A percentile compares a stretch with the other conserved stretches of the same genome.
These are phyloP conservation scores for Chalciporus pseudorubinellus DNA, from an alignment of 768 basidiomycete species.

Conservation along the genomic window DNA sequence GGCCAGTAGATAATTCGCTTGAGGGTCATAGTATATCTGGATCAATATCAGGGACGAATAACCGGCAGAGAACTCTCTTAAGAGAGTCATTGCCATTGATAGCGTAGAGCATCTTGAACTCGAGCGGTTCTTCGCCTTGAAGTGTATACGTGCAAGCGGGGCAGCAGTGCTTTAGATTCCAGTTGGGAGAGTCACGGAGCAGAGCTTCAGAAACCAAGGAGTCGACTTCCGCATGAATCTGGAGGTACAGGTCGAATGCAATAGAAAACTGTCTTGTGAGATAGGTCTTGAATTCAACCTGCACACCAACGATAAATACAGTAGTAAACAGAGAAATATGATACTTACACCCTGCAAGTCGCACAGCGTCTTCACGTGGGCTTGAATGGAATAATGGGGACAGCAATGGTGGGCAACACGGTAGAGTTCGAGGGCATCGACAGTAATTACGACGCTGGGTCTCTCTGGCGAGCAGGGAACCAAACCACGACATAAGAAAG, in stretches of 20 bases:
- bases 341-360: conserved; percentile 16
- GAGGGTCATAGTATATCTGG: not conserved
- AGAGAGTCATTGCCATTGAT: conserved; percentile 11
- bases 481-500: conserved; percentile 1
- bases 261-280: conserved; percentile 23
- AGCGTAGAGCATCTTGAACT: conserved; percentile 7
- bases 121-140: not conserved
- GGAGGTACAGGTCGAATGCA: conserved; percentile 26
- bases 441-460: conserved; percentile 1
- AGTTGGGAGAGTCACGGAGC: not conserved
- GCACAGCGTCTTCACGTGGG: conserved; percentile 17
- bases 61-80: not conserved
- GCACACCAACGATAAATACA: not conserved
- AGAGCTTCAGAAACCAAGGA: conserved; percentile 11
- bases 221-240: conserved; percentile 17
- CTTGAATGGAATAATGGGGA: conserved; percentile 21
- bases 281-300: conserved; percentile 7
- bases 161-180: conserved; percentile 7
- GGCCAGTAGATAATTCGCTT: not conserved
- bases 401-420: conserved; percentile 2
- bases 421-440: conserved; percentile 9
- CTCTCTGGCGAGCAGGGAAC: conserved; percentile 8
- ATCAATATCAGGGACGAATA: not conserved
- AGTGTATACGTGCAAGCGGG: conserved; percentile 8
- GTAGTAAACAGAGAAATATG: not conserved